Conservation (phyloP, 176 grass and related monocot genomes). For the Eleusine coracana region DNA sequence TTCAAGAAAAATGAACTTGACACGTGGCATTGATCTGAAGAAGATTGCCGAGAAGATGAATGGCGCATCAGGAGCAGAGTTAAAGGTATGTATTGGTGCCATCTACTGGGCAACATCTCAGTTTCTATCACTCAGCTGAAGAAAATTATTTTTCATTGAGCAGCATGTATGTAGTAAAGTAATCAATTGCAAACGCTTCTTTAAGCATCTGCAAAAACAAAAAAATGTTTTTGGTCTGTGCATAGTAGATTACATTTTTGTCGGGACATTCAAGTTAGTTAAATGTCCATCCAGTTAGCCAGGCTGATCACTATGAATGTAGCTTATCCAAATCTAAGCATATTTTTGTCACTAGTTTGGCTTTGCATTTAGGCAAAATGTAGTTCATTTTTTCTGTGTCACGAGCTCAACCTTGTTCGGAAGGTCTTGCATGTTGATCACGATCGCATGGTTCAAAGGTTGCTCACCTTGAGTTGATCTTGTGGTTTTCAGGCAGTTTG, state of each 20-base stretch:
- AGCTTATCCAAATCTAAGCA: neutral
- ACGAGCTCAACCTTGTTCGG: neutral
- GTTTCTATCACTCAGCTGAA: neutral
- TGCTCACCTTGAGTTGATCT: slow-evolving; percentile 10
- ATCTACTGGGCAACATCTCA: neutral
- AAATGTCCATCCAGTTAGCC: neutral
- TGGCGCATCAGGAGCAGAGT: slow-evolving; percentile 73
- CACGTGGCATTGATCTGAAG: slow-evolving; percentile 86
- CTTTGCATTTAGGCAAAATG: neutral
- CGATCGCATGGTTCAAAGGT: neutral
- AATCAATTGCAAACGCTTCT: neutral
- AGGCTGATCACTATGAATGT: neutral
- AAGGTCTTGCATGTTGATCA: neutral
- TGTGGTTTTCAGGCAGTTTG: slow-evolving; percentile 63
- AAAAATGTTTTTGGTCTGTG: neutral
- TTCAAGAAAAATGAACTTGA: slow-evolving; percentile 97
- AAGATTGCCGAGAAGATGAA: slow-evolving; percentile 84
- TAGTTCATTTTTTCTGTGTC: neutral
- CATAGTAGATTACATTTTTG: neutral
- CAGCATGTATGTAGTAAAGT: neutral
- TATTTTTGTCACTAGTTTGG: neutral
- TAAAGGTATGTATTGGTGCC: slow-evolving; percentile 55
- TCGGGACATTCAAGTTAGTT: neutral
- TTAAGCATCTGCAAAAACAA: neutral
- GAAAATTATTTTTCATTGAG: neutral